Evolutionary conservation across 2,329 filamentous ascomycete species (phyloP).

Genomic region (Diaporthe capsici): DNA sequence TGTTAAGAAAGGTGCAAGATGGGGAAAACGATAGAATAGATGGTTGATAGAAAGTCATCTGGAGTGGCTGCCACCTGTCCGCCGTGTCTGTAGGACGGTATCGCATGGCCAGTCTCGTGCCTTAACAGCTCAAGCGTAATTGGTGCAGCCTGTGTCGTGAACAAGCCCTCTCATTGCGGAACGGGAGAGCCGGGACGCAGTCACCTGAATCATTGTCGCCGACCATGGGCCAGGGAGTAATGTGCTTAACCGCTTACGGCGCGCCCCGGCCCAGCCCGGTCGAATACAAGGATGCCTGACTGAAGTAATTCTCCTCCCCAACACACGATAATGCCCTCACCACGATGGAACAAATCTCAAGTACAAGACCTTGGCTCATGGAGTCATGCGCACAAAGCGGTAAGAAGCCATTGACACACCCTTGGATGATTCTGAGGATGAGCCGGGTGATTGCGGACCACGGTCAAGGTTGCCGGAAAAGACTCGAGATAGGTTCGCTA

Average conservation of each 20-base stretch:
- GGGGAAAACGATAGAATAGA: neutral
- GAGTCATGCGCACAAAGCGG: neutral
- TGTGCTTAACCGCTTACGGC: neutral
- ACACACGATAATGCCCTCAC: neutral
- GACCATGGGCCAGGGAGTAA: slow-evolving; percentile 4
- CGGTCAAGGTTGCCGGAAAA: neutral
- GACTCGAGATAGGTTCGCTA: neutral
- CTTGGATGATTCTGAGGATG: neutral
- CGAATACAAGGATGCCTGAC: neutral
- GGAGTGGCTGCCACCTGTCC: neutral
- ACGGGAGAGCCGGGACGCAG: slow-evolving; percentile 2
- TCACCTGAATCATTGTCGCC: neutral
- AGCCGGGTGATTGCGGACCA: neutral
- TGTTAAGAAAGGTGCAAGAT: neutral
- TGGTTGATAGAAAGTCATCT: neutral
- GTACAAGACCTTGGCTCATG: neutral
- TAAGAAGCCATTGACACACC: neutral
- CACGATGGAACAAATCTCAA: neutral
- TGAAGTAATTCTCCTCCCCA: neutral
- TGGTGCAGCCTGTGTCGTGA: neutral
- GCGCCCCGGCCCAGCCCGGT: neutral
- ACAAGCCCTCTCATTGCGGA: neutral
- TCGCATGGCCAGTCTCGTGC: neutral
- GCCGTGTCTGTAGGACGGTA: neutral
- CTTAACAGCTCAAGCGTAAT: neutral